Evolutionary conservation across 1,284 basidiomycete species (phyloP), one percentile per base, ranked within the genome.

Genomic region (Sanghuangporus sanghuang): DNA sequence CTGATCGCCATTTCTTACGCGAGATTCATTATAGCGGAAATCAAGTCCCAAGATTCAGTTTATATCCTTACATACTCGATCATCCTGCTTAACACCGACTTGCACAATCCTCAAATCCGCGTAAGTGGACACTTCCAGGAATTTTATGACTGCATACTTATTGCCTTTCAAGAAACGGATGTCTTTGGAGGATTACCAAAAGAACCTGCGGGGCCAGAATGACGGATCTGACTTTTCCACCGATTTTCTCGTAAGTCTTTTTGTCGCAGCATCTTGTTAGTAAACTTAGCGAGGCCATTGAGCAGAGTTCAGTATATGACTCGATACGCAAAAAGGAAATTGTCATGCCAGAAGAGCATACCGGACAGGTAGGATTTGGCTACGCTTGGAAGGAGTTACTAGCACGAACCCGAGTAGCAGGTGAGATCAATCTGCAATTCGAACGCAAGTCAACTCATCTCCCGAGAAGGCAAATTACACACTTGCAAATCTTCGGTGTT

Each of bases 341-440:
- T 66, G 85, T 99, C 57, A 92, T 99, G 87, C 96, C 97, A 0
- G 96, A 99, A 76, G 97, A 99, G 72, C 97, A 99, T 72, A 92
- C 89, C 4, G 97, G 97, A 1, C 94, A 96, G 74, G 85, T 97
- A 44, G 97, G 97, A 1, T 99, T 99, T 73, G 97, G 99, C 71
- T 98, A 97, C 73, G 94, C 96, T 6, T 99, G 97, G 97, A 98
- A 98, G 74, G 95, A 97, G 70, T 79, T 99, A 35, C 82, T 98
- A 57, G 78, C 89, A 55, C 85, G 95, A 42, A 89, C 95, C 52
- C 83, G 92, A 49, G 85, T 88, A 67, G 85, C 92, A 62, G 93
- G 93, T 89, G 66, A 61, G 82, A 72, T 35, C 23, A 32, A 57
- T 64, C 35, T 23, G 23, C 56, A 54, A 48, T 64, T 55, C 59